Conservation (phyloP, 495 filamentous ascomycete genomes). For the Neohortaea acidophila region DNA sequence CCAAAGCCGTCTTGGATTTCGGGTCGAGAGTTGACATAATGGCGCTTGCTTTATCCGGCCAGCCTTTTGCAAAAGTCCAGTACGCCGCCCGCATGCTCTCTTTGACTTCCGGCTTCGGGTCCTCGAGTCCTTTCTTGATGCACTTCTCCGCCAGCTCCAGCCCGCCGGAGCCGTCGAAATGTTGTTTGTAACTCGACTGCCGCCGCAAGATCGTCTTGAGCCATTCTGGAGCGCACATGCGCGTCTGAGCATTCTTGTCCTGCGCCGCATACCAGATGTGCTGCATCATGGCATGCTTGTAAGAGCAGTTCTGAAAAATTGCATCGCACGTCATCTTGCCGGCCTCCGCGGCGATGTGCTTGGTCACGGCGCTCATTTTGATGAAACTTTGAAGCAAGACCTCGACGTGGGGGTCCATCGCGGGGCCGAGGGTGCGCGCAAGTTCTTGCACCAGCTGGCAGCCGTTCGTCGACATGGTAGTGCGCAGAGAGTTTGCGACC, state of each 20-base stretch:
- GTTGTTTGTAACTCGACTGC: slow-evolving; percentile 60
- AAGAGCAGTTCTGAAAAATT: slow-evolving; percentile 63
- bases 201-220: slow-evolving; percentile 64
- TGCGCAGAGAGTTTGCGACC: slow-evolving; percentile 68
- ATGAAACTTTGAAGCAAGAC: slow-evolving; percentile 76
- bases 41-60: slow-evolving; percentile 59
- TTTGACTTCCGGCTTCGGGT: slow-evolving; percentile 75
- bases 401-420: slow-evolving; percentile 78
- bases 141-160: slow-evolving; percentile 72
- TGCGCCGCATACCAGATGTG: slow-evolving; percentile 64
- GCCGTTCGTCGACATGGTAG: slow-evolving; percentile 72
- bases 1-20: slow-evolving; percentile 55
- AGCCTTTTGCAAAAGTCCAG: slow-evolving; percentile 63
- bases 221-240: slow-evolving; percentile 68
- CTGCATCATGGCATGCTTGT: slow-evolving; percentile 62
- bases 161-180: slow-evolving; percentile 70
- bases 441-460: slow-evolving; percentile 78
- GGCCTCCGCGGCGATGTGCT: slow-evolving; percentile 73
- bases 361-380: slow-evolving; percentile 72
- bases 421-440: slow-evolving; percentile 56
- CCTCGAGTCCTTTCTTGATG: slow-evolving; percentile 68
- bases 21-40: slow-evolving; percentile 62
- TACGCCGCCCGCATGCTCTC: slow-evolving; percentile 71
- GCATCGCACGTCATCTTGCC: slow-evolving; percentile 61
- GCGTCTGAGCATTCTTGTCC: slow-evolving; percentile 81